A percentile compares a stretch with the other conserved stretches of the same genome.
Conservation (phyloP, 2,329 filamentous ascomycete species). For the Periglandula ipomoeae region DNA sequence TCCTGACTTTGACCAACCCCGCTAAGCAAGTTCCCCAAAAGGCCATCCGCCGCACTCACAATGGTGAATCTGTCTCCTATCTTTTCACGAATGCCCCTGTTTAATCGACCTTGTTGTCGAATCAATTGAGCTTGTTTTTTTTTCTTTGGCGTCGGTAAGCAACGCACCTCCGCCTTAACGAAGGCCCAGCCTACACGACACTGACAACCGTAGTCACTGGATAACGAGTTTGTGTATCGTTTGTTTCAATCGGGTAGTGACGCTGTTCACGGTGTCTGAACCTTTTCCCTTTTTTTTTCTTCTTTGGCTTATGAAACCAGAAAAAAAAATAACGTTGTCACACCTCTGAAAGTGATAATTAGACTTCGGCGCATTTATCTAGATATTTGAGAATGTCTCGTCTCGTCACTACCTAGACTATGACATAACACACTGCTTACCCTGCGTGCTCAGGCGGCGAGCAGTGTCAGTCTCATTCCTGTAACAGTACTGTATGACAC, state of each 20-base stretch:
- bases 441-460: no score
- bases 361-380: not conserved
- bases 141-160: not conserved
- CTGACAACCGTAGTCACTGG: not conserved
- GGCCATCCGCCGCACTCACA: constrained; percentile 60
- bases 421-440: no score
- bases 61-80: constrained; percentile 56
- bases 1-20: not conserved
- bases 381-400: not conserved
- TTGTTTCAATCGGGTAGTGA: not conserved
- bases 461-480: no score
- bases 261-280: not conserved
- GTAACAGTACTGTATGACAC: no score
- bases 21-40: constrained; percentile 20
- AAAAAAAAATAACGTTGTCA: not conserved
- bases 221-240: not conserved
- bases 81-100: constrained; percentile 58
- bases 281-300: no score
- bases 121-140: not conserved
- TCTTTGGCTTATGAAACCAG: not conserved
- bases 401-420: no score
- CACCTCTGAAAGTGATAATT: not conserved
- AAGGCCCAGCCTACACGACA: no score
- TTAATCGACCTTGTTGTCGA: constrained; percentile 14
- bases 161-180: no score